These are phyloP conservation scores for Backusella tuberculispora DNA, from an alignment of 192 early-diverging fungal species.

Conservation along the genomic window DNA sequence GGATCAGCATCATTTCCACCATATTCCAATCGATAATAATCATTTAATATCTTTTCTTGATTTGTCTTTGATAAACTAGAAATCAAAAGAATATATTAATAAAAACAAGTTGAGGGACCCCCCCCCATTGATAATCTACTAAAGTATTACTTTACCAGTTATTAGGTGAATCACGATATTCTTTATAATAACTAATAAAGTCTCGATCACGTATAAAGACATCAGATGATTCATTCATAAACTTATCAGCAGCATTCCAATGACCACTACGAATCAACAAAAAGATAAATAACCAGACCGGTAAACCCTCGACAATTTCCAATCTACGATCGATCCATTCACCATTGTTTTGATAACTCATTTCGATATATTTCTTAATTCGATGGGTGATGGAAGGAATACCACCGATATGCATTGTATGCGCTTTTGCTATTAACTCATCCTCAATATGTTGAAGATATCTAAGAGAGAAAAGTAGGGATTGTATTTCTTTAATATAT, in stretches of 20 bases:
- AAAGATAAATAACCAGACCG: slow-evolving; percentile 90
- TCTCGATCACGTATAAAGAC: slow-evolving; percentile 63
- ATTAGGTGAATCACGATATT: slow-evolving; percentile 59
- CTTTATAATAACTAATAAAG: slow-evolving; percentile 74
- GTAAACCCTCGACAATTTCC: slow-evolving; percentile 55
- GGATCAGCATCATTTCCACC: slow-evolving; percentile 64
- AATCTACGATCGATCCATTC: slow-evolving; percentile 42
- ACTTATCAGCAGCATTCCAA: slow-evolving; percentile 67
- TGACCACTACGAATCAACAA: slow-evolving; percentile 80
- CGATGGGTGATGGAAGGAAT: slow-evolving; percentile 73
- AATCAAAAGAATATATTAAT: not conserved
- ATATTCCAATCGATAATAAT: slow-evolving; percentile 54
- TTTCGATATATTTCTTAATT: slow-evolving; percentile 71
- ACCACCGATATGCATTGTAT: slow-evolving; percentile 78
- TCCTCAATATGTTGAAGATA: slow-evolving; percentile 55
- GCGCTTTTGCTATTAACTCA: slow-evolving; percentile 60
- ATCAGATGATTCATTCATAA: slow-evolving; percentile 59
- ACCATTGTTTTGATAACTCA: slow-evolving; percentile 64
- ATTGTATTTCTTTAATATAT: too few relatives aligned
- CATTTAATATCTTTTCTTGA: slow-evolving; percentile 62
- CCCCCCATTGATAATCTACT: too few relatives aligned
- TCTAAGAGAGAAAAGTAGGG: slow-evolving; percentile 18
- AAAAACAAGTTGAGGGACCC: too few relatives aligned
- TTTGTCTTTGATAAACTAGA: slow-evolving; percentile 45
- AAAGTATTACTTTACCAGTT: slow-evolving; percentile 38